A percentile compares a stretch with the other conserved stretches of the same genome.
Evolutionary conservation across 2,329 filamentous ascomycete genomes (phyloP).

Genomic region (Madurella fahalii): DNA sequence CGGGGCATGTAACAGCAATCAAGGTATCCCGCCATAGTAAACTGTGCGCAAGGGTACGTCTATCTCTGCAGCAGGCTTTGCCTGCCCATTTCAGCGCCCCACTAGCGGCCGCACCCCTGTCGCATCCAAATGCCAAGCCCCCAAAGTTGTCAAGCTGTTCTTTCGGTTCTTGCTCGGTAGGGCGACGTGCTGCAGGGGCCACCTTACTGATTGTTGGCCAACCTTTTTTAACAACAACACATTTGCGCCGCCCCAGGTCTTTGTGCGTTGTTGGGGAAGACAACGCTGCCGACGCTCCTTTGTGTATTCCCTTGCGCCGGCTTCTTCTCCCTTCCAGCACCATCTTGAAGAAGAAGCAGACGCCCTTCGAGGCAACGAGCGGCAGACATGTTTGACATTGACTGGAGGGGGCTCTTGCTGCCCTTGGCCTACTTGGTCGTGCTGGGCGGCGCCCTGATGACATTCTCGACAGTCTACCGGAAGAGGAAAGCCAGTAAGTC

Average conservation of each 20-base stretch:
- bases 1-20: not conserved
- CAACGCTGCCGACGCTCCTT: conserved; percentile 8
- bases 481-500: conserved; percentile 78
- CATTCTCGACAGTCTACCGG: conserved; percentile 89
- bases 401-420: conserved; percentile 82
- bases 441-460: conserved; percentile 80
- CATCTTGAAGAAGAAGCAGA: not conserved
- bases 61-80: not conserved
- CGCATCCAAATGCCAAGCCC: conserved; percentile 13
- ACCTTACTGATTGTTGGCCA: conserved; percentile 5
- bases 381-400: conserved; percentile 48
- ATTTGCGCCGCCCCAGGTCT: not conserved
- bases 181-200: conserved; percentile 3
- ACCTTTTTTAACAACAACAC: not conserved
- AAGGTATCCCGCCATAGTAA: not conserved
- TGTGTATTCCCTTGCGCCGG: not conserved
- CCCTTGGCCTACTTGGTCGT: conserved; percentile 88
- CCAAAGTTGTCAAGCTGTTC: conserved; percentile 28
- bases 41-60: not conserved
- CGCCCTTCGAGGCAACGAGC: not conserved
- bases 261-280: not conserved
- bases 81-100: too few species aligned
- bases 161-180: conserved; percentile 17
- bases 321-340: not conserved
- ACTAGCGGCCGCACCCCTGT: not conserved